Percentiles rank a stretch among this genome's conserved stretches.
Conservation (phyloP, 495 filamentous ascomycete genomes). For the Trichoderma orchidacearum region DNA sequence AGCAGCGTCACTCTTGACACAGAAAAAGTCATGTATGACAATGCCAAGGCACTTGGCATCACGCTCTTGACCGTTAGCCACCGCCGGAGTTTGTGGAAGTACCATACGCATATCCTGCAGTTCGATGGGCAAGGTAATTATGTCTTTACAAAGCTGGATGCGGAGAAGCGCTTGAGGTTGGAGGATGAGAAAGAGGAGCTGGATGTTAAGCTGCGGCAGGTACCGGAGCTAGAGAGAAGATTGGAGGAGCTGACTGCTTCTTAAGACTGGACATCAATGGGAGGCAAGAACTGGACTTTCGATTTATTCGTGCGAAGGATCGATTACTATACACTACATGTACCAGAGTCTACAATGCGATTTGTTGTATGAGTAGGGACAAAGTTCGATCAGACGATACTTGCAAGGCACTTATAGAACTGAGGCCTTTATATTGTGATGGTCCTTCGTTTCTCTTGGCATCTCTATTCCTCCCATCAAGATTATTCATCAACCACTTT, state of each 20-base stretch:
- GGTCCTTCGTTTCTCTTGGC: too few species aligned
- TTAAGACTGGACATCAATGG: too few species aligned
- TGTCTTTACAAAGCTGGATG: slow-evolving; percentile 83
- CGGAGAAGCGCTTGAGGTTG: slow-evolving; percentile 67
- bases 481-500: too few species aligned
- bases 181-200: slow-evolving; percentile 98
- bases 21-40: slow-evolving; percentile 93
- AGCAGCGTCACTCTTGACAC: slow-evolving; percentile 84
- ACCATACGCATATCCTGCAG: slow-evolving; percentile 84
- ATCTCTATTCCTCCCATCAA: too few species aligned
- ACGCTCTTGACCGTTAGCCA: slow-evolving; percentile 96
- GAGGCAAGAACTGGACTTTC: too few species aligned
- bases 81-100: slow-evolving; percentile 85
- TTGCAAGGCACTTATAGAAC: neutral
- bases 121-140: slow-evolving; percentile 91
- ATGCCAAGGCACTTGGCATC: slow-evolving; percentile 77
- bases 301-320: too few species aligned
- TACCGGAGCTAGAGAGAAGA: slow-evolving; percentile 77
- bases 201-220: slow-evolving; percentile 65
- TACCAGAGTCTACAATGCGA: too few species aligned
- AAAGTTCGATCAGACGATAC: neutral
- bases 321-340: neutral
- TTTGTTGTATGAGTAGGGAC: neutral
- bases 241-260: slow-evolving; percentile 50
- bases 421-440: neutral